Percentiles rank a stretch among this genome's conserved stretches.
Evolutionary conservation across 208 protist genomes (phyloP).

Genomic region (Acanthamoeba polyphaga): DNA sequence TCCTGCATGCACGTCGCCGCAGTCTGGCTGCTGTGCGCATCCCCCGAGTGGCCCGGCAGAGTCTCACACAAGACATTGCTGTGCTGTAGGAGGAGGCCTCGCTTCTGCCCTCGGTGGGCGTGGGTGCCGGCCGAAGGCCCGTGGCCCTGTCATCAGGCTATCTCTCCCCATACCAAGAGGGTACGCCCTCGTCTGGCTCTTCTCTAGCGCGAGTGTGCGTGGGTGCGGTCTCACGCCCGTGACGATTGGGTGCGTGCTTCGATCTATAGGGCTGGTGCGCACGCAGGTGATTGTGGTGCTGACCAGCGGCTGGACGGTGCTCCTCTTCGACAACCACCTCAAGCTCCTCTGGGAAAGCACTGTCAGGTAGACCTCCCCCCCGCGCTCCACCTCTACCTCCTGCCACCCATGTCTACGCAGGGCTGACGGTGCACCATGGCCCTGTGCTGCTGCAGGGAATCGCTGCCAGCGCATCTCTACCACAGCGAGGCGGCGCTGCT

Average conservation of each 20-base stretch:
- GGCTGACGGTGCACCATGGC: too few species aligned
- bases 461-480: conserved; percentile 24
- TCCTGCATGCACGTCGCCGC: neutral
- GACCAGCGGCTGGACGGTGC: conserved; percentile 77
- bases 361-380: neutral
- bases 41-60: neutral
- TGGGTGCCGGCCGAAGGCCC: conserved; percentile 76
- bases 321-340: conserved; percentile 80
- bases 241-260: too few species aligned
- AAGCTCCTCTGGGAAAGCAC: conserved; percentile 81
- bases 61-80: conserved; percentile 47
- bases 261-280: neutral
- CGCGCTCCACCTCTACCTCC: too few species aligned
- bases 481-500: conserved; percentile 76
- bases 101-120: conserved; percentile 73
- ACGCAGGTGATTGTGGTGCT: conserved; percentile 80
- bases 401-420: neutral
- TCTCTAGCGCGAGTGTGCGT: neutral
- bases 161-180: neutral
- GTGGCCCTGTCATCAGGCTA: conserved; percentile 79
- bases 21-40: too few species aligned
- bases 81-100: conserved; percentile 61
- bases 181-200: neutral
- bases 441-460: neutral
- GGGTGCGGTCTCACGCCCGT: neutral